Evolutionary conservation across 495 filamentous ascomycete species (phyloP).

Genomic region (Daldinia decipiens): DNA sequence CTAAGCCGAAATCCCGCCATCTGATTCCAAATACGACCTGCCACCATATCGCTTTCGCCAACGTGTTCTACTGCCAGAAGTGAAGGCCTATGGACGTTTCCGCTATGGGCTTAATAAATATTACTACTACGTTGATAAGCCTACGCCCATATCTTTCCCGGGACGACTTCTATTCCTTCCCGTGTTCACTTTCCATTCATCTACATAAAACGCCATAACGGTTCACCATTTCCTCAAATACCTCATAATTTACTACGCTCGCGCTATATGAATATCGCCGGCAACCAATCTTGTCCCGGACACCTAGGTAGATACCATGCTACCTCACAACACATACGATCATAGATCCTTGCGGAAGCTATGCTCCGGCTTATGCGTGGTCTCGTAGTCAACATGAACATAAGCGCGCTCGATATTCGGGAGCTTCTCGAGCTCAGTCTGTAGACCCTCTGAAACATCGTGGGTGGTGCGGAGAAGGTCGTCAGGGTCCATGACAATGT

Average conservation of each 20-base stretch:
- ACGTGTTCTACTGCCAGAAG: background rate
- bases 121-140: background rate
- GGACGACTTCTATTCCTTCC: background rate
- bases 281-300: background rate
- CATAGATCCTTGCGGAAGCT: conserved; percentile 65
- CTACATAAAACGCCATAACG: background rate
- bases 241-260: background rate
- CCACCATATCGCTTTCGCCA: background rate
- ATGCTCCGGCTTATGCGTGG: conserved; percentile 90
- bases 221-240: background rate
- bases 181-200: background rate
- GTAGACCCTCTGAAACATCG: conserved; percentile 92
- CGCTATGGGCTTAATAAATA: background rate
- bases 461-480: conserved; percentile 80
- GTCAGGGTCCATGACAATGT: conserved; percentile 82
- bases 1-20: background rate
- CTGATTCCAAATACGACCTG: background rate
- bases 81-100: background rate
- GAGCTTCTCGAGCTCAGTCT: conserved; percentile 92
- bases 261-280: background rate
- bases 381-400: conserved; percentile 98
- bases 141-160: background rate
- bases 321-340: background rate
- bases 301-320: background rate
- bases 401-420: conserved; percentile 95